Conservation (phyloP, 495 filamentous ascomycete genomes). For the Hyaloscypha finlandica region DNA sequence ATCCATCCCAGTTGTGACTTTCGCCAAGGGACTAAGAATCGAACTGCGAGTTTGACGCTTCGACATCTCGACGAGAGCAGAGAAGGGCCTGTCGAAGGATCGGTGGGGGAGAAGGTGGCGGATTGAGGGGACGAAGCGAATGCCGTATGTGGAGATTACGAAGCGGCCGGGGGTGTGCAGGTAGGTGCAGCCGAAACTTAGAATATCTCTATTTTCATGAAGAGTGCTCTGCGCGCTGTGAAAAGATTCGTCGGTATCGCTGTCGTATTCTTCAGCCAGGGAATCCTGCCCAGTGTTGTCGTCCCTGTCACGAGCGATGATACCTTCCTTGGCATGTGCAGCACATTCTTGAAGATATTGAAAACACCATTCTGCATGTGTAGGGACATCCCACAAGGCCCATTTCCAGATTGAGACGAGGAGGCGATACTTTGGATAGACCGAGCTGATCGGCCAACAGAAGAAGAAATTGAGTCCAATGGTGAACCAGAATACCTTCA, state of each 20-base stretch:
- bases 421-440: conserved; percentile 44
- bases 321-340: background rate
- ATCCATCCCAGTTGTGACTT: conserved; percentile 18
- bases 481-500: conserved; percentile 43
- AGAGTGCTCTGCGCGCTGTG: background rate
- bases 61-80: conserved; percentile 18
- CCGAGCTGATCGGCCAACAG: conserved; percentile 43
- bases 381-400: conserved; percentile 45
- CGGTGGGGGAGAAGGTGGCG: background rate
- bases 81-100: conserved; percentile 8
- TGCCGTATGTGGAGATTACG: conserved; percentile 8
- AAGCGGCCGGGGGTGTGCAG: conserved; percentile 6
- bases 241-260: background rate
- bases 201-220: background rate
- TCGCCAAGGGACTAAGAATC: conserved; percentile 9
- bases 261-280: background rate
- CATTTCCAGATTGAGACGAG: conserved; percentile 45
- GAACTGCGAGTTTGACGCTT: conserved; percentile 12
- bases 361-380: conserved; percentile 29
- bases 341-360: conserved; percentile 21
- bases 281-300: background rate
- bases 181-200: conserved; percentile 14
- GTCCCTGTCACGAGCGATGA: background rate
- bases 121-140: conserved; percentile 7
- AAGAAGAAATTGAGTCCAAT: conserved; percentile 44